Evolutionary conservation across 768 basidiomycete genomes (phyloP), one percentile per base, ranked within the genome.

Genomic region (Hericium erinaceus): DNA sequence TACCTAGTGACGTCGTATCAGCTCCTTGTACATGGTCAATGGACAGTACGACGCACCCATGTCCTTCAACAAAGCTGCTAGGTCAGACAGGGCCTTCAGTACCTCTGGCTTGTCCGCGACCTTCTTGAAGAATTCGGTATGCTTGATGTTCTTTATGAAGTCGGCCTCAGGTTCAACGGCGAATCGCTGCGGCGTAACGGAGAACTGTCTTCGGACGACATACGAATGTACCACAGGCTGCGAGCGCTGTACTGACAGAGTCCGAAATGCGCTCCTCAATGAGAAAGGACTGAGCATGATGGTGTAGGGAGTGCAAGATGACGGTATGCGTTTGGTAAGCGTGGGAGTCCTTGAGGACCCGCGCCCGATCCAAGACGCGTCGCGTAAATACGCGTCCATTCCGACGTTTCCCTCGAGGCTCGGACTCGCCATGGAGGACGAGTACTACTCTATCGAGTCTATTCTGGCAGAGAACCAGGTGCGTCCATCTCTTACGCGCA

Each of bases 401-500:
- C 33, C 6, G 33, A 33, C 33, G 33, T 33, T 8, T 33, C 33
- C 33, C 33, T 33, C 8, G 33, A 33, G 33, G 33, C 33, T 7
- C 33, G 33, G 33, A 10, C 33, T 33, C 7, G 7, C 33, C 61
- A 95, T 94, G 92, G 90, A 95, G 58, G 77, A 86, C 66, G 92
- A 95, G 69, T 98, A 98, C 70, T 95, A 89, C 70, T 93, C 90
- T 0, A 81, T 95, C 55, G 90, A 94, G 58, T 81, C 90, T 5
- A 95, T 98, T 63, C 80, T 95, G 24, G 89, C 92, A 15, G 92
- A 93, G 66, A 95, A 95, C 67, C 92, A 93, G 77, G 90, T 84
- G 63, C 40, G 69, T 39, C 13, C n/a, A 41, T 11, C 24, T 58
- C 15, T 8, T 22, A 33, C 41, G 13, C 46, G 20, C 13, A 52